Evolutionary conservation across 129 eudicot species (phyloP), one percentile per base, ranked within the genome.

Genomic region (Artemisia argyi): DNA sequence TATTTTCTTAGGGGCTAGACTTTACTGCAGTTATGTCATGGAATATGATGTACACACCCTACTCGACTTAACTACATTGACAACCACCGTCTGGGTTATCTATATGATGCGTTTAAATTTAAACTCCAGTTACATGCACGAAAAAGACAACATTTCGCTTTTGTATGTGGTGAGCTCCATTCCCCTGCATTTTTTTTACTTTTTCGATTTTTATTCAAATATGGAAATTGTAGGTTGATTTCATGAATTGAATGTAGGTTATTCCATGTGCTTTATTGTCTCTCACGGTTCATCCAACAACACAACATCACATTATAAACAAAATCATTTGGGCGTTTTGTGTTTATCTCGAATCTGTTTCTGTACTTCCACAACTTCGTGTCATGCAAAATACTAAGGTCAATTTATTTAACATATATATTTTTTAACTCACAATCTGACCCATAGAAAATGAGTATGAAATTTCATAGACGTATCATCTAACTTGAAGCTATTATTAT

Each of bases 361-460:
- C 81, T 59, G 87, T 85, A 50, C 82, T 85, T 49, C 90, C 90
- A 49, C 90, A 85, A 77, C 87, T 85, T 26, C 79, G 74, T 26
- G 77, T 85, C 70, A 85, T 85, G 81, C 87, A 82, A 72, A 85
- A 85, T 50, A 80, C 90, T 24, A 74, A 85, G 87, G 85, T 85
- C 61, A 46, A 24, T 50, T 48, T 42, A 65, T 19, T 16, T 46
- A 35, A 35, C 35, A 18, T 7, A 26, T 26, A 1, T 60, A 51
- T 1, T 0, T 14, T 52, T 52, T 52, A 52, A 15, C 7, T 60
- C 17, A 60, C 7, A 1, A 60, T 20, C 18, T 26, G 44, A 39
- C 46, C 46, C 10, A 22, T 28, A 26, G 14, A 9, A 24, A 1
- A 5, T 13, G 6, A 0, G 6, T 19, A 19, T 8, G 61, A 56